Evolutionary conservation across 2,329 filamentous ascomycete genomes (phyloP).

Genomic region (Sporothrix dimorphospora): DNA sequence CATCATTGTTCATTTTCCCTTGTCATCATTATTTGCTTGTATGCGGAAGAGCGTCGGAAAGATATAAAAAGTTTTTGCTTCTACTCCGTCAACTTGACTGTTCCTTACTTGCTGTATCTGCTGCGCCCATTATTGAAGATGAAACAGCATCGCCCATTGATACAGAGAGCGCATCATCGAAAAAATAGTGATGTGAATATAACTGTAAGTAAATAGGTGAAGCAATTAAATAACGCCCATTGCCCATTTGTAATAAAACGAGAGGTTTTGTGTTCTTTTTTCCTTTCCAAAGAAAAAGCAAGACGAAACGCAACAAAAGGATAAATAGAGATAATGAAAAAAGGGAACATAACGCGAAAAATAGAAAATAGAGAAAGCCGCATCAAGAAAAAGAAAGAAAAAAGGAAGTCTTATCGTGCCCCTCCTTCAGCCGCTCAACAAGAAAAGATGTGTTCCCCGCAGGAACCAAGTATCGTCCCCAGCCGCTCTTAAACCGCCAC

Average conservation of each 20-base stretch:
- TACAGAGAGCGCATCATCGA: not conserved
- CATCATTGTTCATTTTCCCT: not conserved
- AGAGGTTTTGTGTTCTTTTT: conserved; percentile 27
- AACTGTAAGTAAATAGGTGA: conserved; percentile 10
- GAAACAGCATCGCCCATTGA: not conserved
- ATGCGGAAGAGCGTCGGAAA: not conserved
- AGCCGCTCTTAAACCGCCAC: not conserved
- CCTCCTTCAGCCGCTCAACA: not conserved
- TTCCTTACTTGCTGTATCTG: not conserved
- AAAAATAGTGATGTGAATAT: conserved; percentile 14
- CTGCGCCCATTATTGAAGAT: no score
- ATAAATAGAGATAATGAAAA: conserved; percentile 69
- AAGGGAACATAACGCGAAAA: not conserved
- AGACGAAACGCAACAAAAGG: not conserved
- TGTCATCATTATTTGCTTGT: not conserved
- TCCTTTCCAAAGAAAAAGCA: conserved; percentile 30
- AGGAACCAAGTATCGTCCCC: not conserved
- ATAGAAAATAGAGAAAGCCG: not conserved
- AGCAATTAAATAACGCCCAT: conserved; percentile 26
- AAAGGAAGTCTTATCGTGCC: no score
- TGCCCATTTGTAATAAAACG: conserved; percentile 25
- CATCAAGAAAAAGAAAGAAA: not conserved
- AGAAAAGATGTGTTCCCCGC: not conserved
- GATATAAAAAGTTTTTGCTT: conserved; percentile 18
- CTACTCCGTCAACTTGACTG: not conserved